Conservation (phyloP, 2,329 filamentous ascomycete species). For the Pyrenochaeta sp. region DNA sequence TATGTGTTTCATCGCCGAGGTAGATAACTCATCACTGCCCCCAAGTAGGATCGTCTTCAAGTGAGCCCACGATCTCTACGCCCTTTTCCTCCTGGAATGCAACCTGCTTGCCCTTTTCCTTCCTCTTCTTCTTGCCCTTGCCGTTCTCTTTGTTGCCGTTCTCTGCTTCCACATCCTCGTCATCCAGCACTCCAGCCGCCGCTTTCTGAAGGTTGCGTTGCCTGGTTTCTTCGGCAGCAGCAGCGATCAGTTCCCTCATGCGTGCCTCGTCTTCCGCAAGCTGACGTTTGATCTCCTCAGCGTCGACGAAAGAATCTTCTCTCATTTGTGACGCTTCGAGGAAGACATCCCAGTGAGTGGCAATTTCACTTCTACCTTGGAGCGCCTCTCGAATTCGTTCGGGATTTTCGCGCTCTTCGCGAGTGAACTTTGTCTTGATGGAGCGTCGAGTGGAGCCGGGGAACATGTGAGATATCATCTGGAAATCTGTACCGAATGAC, state of each 20-base stretch:
- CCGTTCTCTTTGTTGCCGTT: conserved; percentile 31
- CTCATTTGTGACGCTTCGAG: conserved; percentile 42
- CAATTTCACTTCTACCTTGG: conserved; percentile 51
- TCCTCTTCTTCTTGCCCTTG: conserved; percentile 43
- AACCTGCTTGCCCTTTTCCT: conserved; percentile 37
- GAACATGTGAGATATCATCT: conserved; percentile 81
- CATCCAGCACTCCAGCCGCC: conserved; percentile 32
- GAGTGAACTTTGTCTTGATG: conserved; percentile 84
- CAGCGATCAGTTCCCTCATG: conserved; percentile 48
- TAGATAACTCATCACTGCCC: conserved; percentile 13
- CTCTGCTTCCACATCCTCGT: conserved; percentile 28
- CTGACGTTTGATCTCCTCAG: conserved; percentile 44
- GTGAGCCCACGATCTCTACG: conserved; percentile 39
- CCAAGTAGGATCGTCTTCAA: conserved; percentile 41
- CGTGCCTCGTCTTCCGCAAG: conserved; percentile 34
- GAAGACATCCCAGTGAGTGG: conserved; percentile 50
- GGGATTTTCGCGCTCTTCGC: conserved; percentile 75
- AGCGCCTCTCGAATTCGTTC: conserved; percentile 70
- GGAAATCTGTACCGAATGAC: conserved; percentile 85
- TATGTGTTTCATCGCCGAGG: neutral
- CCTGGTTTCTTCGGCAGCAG: conserved; percentile 42
- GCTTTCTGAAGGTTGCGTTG: conserved; percentile 49
- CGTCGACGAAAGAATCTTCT: conserved; percentile 49
- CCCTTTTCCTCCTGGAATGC: conserved; percentile 38
- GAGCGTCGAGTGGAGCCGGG: conserved; percentile 74